Conservation (phyloP, 805 yeast genomes). For the Saccharomyces kudriavzevii region DNA sequence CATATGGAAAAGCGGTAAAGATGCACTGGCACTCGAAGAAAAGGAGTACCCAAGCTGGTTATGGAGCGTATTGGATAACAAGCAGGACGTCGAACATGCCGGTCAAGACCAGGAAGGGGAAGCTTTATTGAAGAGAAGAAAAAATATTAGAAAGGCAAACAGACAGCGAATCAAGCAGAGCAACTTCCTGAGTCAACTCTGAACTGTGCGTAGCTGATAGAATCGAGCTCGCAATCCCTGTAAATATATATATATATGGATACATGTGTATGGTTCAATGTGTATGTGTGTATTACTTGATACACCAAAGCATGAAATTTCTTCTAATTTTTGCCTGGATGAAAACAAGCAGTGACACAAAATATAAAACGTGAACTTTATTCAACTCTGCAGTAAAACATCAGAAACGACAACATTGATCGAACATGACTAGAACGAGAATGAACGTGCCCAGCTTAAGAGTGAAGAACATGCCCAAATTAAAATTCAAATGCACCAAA, state of each 20-base stretch:
- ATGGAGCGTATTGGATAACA: conserved; percentile 71
- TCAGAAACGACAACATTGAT: background rate
- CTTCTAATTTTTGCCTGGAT: background rate
- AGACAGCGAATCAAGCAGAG: conserved; percentile 63
- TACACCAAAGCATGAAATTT: background rate
- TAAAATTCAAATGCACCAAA: background rate
- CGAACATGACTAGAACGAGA: background rate
- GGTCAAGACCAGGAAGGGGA: conserved; percentile 30
- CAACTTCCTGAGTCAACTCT: conserved; percentile 46
- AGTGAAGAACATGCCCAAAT: background rate
- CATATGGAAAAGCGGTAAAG: conserved; percentile 72
- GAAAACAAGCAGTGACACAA: background rate
- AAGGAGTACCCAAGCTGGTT: conserved; percentile 91
- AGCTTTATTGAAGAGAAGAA: conserved; percentile 62
- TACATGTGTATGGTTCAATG: background rate
- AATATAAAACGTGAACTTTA: background rate
- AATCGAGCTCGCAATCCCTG: background rate
- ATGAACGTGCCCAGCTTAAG: background rate
- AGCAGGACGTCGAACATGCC: background rate
- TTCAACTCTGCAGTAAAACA: too few species aligned
- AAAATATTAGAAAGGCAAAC: conserved; percentile 60
- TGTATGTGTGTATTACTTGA: background rate
- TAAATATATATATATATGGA: background rate
- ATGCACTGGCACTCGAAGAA: conserved; percentile 82
- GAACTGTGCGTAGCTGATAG: background rate